A percentile compares a stretch with the other conserved stretches of the same genome.
These are phyloP conservation scores for Pseudogymnoascus sp. DNA, from an alignment of 2,329 filamentous ascomycete species.

Conservation along the genomic window DNA sequence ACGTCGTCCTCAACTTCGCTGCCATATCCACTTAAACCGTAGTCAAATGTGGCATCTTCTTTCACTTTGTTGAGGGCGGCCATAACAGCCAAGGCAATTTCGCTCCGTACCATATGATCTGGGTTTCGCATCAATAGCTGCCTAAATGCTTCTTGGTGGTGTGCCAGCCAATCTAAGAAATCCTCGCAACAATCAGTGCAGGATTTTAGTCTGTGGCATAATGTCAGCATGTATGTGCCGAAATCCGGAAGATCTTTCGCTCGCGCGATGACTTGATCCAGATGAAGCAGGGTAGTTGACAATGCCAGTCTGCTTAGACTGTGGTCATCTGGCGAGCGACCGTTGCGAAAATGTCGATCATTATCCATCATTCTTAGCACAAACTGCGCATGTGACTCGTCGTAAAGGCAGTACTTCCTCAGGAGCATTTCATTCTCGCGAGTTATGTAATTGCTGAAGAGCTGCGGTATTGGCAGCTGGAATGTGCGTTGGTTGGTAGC, in stretches of 20 bases:
- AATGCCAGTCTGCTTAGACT: constrained; percentile 44
- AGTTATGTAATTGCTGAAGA: constrained; percentile 53
- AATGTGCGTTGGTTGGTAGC: constrained; percentile 34
- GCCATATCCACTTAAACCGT: constrained; percentile 29
- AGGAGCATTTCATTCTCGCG: constrained; percentile 67
- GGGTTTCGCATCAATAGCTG: constrained; percentile 58
- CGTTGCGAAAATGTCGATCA: constrained; percentile 42
- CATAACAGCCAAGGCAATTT: constrained; percentile 45
- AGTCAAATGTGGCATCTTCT: constrained; percentile 38
- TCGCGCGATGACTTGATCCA: constrained; percentile 69
- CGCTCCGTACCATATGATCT: constrained; percentile 47
- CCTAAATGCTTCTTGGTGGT: constrained; percentile 50
- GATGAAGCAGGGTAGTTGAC: constrained; percentile 52
- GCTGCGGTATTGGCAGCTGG: constrained; percentile 39
- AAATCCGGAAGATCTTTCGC: constrained; percentile 62
- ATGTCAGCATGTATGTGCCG: constrained; percentile 44
- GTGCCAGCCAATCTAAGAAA: constrained; percentile 54
- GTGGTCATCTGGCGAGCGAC: constrained; percentile 28
- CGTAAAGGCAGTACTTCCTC: constrained; percentile 71
- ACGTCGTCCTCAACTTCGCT: constrained; percentile 23
- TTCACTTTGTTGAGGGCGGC: constrained; percentile 47
- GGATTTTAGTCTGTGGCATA: constrained; percentile 42
- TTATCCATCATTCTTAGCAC: constrained; percentile 55
- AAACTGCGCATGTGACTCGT: constrained; percentile 62
- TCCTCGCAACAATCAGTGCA: constrained; percentile 51